Evolutionary conservation across 495 filamentous ascomycete species (phyloP).

Genomic region (Thermothielavioides terrestris): DNA sequence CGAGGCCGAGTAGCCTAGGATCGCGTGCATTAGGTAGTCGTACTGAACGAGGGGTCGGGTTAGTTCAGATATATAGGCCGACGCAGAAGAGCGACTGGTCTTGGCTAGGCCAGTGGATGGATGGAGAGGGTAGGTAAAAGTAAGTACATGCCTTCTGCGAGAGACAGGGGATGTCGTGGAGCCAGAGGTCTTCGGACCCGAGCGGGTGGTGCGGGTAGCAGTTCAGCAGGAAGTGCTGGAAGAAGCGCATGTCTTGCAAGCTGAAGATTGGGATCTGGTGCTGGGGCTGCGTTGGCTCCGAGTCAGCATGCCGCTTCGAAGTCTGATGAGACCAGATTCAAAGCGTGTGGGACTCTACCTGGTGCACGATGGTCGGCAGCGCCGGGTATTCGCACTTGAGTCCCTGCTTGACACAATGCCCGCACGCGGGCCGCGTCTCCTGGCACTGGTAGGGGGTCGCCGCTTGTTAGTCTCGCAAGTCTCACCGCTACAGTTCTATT

Average conservation of each 20-base stretch:
- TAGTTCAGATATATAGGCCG: no score
- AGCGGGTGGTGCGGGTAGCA: constrained; percentile 54
- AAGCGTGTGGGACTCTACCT: no score
- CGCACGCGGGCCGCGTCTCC: constrained; percentile 49
- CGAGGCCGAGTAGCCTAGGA: constrained; percentile 50
- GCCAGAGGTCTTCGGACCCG: constrained; percentile 50
- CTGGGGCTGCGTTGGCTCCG: constrained; percentile 24
- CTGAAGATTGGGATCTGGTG: constrained; percentile 42
- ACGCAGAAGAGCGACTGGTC: no score
- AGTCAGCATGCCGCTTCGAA: no score
- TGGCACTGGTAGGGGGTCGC: constrained; percentile 37
- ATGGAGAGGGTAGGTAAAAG: background rate
- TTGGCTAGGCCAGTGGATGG: no score
- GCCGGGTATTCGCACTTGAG: constrained; percentile 52
- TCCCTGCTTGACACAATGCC: constrained; percentile 49
- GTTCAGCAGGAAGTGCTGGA: constrained; percentile 51
- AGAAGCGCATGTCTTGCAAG: constrained; percentile 51
- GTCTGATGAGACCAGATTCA: no score
- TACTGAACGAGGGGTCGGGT: constrained; percentile 23
- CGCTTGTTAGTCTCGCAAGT: background rate
- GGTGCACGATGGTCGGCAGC: constrained; percentile 34
- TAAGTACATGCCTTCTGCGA: constrained; percentile 42
- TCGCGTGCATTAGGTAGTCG: constrained; percentile 51
- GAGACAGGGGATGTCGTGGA: constrained; percentile 48
- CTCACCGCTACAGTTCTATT: background rate